phyloP scores from a whole-genome alignment of 345 rosid species.

The Geranium brycei region DNA sequence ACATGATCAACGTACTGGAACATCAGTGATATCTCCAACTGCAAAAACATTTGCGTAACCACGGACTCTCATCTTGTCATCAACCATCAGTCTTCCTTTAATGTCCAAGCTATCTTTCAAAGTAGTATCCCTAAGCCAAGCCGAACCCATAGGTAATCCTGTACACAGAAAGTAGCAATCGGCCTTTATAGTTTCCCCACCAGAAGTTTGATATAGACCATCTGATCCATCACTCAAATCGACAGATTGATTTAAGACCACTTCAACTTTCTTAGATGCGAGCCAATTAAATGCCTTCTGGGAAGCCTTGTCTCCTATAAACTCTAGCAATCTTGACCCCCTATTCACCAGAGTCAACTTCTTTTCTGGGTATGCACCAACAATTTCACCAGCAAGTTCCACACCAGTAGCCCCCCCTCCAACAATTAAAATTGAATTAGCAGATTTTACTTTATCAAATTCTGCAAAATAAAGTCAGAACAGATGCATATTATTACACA shows the following conservation, averaged over 20 bases:
- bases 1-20: constrained; percentile 27
- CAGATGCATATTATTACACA: not conserved
- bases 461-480: constrained; percentile 10
- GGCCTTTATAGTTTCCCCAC: constrained; percentile 29
- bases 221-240: constrained; percentile 13
- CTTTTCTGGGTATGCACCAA: constrained; percentile 43
- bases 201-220: constrained; percentile 20
- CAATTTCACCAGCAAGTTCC: constrained; percentile 41
- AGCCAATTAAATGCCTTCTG: constrained; percentile 45
- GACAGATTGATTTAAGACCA: constrained; percentile 24
- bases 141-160: constrained; percentile 40
- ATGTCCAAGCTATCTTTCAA: constrained; percentile 26
- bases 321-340: constrained; percentile 55
- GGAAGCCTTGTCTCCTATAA: constrained; percentile 43
- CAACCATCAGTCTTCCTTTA: constrained; percentile 42
- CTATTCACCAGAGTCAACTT: constrained; percentile 46
- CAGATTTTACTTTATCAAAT: constrained; percentile 22
- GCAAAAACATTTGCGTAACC: constrained; percentile 40
- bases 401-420: constrained; percentile 42
- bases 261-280: constrained; percentile 37
- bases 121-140: constrained; percentile 34
- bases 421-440: constrained; percentile 22
- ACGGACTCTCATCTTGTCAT: constrained; percentile 33
- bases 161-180: constrained; percentile 50
- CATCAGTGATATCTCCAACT: constrained; percentile 40